Evolutionary conservation across 768 basidiomycete genomes (phyloP).

Genomic region (Mycena rosella): DNA sequence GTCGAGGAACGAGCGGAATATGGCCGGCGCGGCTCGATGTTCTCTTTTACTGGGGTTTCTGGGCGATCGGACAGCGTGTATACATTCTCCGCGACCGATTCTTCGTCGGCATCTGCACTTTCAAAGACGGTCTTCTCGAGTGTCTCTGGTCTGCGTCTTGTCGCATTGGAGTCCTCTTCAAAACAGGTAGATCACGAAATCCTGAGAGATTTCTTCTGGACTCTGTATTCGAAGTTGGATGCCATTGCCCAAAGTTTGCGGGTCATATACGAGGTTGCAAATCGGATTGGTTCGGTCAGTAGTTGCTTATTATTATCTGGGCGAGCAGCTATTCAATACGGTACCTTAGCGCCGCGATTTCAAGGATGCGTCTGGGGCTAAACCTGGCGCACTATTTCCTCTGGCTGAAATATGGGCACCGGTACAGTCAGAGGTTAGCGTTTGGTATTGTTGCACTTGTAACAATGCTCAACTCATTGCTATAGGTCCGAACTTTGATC

Average conservation of each 20-base stretch:
- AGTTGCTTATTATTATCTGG: background rate
- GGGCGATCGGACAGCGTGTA: constrained; percentile 66
- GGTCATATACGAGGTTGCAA: constrained; percentile 90
- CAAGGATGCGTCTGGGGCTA: constrained; percentile 86
- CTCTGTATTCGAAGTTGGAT: constrained; percentile 93
- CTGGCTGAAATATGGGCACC: constrained; percentile 90
- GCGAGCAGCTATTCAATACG: constrained; percentile 1
- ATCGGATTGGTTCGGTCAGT: constrained; percentile 91
- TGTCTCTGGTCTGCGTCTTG: constrained; percentile 71
- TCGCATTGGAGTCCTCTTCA: constrained; percentile 79
- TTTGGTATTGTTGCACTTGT: background rate
- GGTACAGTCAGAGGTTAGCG: constrained; percentile 88
- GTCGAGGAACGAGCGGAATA: constrained; percentile 93
- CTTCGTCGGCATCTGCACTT: constrained; percentile 38
- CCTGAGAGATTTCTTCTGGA: constrained; percentile 95
- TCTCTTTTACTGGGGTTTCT: constrained; percentile 51
- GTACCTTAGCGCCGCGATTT: constrained; percentile 86
- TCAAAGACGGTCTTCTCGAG: constrained; percentile 52
- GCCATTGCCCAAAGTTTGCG: constrained; percentile 93
- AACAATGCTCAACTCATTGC: constrained; percentile 16
- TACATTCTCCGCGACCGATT: constrained; percentile 54
- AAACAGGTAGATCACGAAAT: constrained; percentile 87
- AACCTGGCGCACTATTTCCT: constrained; percentile 83
- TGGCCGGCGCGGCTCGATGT: constrained; percentile 63
- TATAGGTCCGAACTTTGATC: constrained; percentile 84